Percentiles rank a stretch among this genome's conserved stretches.
These are phyloP conservation scores for Francoa sonchifolia DNA, from an alignment of 441 rosid species.

Conservation along the genomic window DNA sequence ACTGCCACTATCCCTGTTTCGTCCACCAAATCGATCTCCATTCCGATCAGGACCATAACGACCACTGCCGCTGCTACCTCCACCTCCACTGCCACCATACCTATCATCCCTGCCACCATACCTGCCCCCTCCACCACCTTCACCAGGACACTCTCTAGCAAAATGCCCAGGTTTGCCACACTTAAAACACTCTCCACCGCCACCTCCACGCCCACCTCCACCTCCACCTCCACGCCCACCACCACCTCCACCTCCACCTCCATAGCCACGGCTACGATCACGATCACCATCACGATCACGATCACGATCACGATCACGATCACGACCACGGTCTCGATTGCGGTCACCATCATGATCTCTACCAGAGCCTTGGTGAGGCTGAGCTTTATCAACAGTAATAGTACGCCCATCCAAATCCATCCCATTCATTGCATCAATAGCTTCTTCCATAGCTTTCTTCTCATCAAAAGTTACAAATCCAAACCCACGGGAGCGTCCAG, in stretches of 20 bases:
- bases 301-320: conserved; percentile 27
- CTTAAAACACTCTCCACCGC: conserved; percentile 78
- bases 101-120: conserved; percentile 48
- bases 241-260: conserved; percentile 13
- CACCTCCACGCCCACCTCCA: conserved; percentile 57
- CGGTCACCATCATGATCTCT: conserved; percentile 67
- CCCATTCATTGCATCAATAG: conserved; percentile 84
- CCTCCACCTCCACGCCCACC: too few species aligned
- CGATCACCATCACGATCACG: conserved; percentile 24
- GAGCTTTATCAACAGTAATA: conserved; percentile 88
- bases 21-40: conserved; percentile 69
- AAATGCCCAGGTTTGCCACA: conserved; percentile 94
- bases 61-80: conserved; percentile 38
- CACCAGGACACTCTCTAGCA: conserved; percentile 86
- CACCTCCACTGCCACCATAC: conserved; percentile 23
- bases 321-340: conserved; percentile 32
- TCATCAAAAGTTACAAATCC: conserved; percentile 92
- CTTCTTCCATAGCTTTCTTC: conserved; percentile 77
- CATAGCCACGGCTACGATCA: too few species aligned
- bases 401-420: conserved; percentile 83
- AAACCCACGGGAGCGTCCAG: conserved; percentile 96
- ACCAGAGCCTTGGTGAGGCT: conserved; percentile 71
- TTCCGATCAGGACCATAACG: conserved; percentile 75
- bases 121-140: conserved; percentile 50
- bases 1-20: conserved; percentile 52